These are phyloP conservation scores for Alopecurus myosuroides DNA, from an alignment of 176 grass and related monocot genomes.

Conservation along the genomic window DNA sequence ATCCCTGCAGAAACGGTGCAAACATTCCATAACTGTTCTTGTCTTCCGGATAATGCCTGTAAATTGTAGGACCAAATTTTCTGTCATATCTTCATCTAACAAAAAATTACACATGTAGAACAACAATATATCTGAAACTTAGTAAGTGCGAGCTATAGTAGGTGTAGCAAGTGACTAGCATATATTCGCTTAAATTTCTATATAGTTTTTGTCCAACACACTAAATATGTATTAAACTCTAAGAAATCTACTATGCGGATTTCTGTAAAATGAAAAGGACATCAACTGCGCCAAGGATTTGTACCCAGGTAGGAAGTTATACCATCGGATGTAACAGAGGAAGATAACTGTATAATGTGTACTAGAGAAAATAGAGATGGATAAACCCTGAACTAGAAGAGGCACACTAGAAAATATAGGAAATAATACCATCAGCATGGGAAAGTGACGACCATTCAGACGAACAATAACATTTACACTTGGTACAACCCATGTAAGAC, in stretches of 20 bases:
- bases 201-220: not conserved
- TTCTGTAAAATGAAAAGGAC: not conserved
- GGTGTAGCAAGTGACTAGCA: not conserved
- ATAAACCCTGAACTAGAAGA: not conserved
- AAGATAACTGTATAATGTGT: not conserved
- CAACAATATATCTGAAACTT: constrained; percentile 4
- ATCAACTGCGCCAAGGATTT: not conserved
- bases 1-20: constrained; percentile 79
- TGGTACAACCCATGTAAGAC: not conserved
- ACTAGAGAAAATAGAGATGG: not conserved
- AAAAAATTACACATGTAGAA: constrained; percentile 17
- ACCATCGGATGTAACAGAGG: not conserved
- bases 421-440: not conserved
- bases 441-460: not conserved
- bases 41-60: constrained; percentile 77
- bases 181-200: not conserved
- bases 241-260: not conserved
- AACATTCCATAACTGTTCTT: constrained; percentile 82
- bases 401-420: not conserved
- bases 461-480: not conserved
- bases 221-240: not conserved
- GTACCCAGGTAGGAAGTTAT: not conserved
- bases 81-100: not conserved
- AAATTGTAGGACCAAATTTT: not conserved
- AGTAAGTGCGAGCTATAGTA: not conserved